Base-by-base conservation (phyloP, 1,284 basidiomycete species). In the Athelia psychrophila region DNA sequence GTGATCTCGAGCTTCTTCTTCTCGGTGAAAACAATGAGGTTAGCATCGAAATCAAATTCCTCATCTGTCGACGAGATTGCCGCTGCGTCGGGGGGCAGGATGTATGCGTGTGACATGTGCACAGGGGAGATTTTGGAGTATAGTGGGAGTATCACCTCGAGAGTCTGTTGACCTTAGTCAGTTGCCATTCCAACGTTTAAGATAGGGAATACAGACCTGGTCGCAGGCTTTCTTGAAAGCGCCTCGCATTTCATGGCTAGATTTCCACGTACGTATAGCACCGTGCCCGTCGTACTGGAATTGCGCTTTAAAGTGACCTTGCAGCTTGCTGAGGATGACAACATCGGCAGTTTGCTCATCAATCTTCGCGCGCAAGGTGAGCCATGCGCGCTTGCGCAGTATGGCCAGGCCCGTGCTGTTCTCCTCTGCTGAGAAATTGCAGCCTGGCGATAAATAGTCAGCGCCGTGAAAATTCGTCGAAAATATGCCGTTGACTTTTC, bases 241-340 rank as follows among this genome's bases (percentile, higher is more conserved):
- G 18, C 85, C 79, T 61, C 99, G 96, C 56, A 99, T 97, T 66
- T 99, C 96, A 65, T 99, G 97, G 22, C 91, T 91, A 0, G 96
- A 96, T 66, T 88, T 91, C 97, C 97, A 99, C 1, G 99, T 95
- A 22, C 93, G 79, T 3, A 97, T 97, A 1, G 98, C 90, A 38
- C 96, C 95, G 1, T 84, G 75, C 38, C 93, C 91, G 61, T 98
- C 96, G 68, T 99, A 99, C 42, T 97, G 80, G 80, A 99, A 99
- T 24, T 86, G 81, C 64, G 98, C 96, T 69, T 99, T 97, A 62
- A 99, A 99, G 61, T 86, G 83, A 38, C 75, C 78, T 44, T 91
- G 83, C 47, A 99, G 77, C 71, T 95, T 95, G 60, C 80, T 80
- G 16, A 97, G 78, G 57, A 96, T 87, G 47, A 78, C 77, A 32